These are phyloP conservation scores for Naganishia cerealis DNA, from an alignment of 1,284 basidiomycete species.

Conservation along the genomic window DNA sequence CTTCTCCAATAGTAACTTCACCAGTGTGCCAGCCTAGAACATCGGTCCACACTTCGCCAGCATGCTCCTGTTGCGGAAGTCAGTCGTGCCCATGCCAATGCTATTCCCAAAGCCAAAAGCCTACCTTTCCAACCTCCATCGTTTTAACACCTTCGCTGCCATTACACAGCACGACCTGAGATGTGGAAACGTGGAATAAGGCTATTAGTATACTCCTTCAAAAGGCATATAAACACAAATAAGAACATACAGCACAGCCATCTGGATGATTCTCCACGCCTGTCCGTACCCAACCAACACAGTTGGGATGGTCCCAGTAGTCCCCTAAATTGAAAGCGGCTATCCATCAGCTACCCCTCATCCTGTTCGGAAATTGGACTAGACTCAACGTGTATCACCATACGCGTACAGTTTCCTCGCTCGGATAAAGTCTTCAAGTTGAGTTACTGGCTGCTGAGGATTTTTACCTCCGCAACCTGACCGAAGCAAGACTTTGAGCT, in stretches of 20 bases:
- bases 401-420: constrained; percentile 58
- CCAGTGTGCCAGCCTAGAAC: constrained; percentile 60
- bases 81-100: neutral
- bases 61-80: constrained; percentile 51
- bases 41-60: constrained; percentile 62
- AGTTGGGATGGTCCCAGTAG: constrained; percentile 59
- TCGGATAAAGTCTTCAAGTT: constrained; percentile 59
- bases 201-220: constrained; percentile 29
- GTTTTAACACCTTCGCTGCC: constrained; percentile 55
- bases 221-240: neutral
- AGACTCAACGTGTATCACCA: constrained; percentile 32
- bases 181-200: neutral
- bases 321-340: constrained; percentile 39
- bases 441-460: constrained; percentile 55
- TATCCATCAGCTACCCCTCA: neutral
- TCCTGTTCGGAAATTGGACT: constrained; percentile 35
- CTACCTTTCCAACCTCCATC: constrained; percentile 57
- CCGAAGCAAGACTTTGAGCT: constrained; percentile 11
- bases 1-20: constrained; percentile 59
- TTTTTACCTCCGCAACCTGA: constrained; percentile 59
- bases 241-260: constrained; percentile 54
- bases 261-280: constrained; percentile 57
- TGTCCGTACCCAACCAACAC: constrained; percentile 59
- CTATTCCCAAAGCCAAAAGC: neutral
- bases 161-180: constrained; percentile 49